Percentiles rank a stretch among this genome's conserved stretches.
These are phyloP conservation scores for Beauveria sp. DNA, from an alignment of 2,329 filamentous ascomycete genomes.

Conservation along the genomic window DNA sequence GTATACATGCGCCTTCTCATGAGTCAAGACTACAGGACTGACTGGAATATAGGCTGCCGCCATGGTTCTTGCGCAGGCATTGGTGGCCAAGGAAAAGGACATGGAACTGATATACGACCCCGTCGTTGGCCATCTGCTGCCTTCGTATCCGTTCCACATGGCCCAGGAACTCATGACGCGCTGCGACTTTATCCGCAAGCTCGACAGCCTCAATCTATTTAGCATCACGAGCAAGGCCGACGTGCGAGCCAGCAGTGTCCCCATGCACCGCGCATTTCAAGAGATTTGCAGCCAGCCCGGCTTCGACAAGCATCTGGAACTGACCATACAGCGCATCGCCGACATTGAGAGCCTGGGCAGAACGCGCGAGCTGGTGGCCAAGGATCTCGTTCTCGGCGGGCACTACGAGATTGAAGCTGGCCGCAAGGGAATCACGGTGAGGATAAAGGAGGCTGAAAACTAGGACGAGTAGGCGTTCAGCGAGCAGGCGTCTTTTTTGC, in stretches of 20 bases:
- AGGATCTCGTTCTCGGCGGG: conserved; percentile 81
- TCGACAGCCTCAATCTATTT: conserved; percentile 92
- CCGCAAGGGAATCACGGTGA: conserved; percentile 33
- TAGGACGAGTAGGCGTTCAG: conserved; percentile 27
- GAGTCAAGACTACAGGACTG: not conserved
- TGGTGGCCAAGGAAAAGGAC: conserved; percentile 73
- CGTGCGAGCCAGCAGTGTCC: conserved; percentile 88
- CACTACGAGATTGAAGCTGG: conserved; percentile 59
- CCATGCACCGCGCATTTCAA: conserved; percentile 89
- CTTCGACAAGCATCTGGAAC: conserved; percentile 76
- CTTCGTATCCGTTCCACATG: conserved; percentile 71
- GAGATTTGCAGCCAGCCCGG: conserved; percentile 70
- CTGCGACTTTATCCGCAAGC: conserved; percentile 85
- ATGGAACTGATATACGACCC: conserved; percentile 60
- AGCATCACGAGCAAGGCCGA: conserved; percentile 82
- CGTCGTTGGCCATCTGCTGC: conserved; percentile 64
- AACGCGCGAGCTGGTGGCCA: conserved; percentile 91
- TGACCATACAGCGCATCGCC: conserved; percentile 75
- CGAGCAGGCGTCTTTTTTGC: not conserved
- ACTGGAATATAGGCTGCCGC: conserved; percentile 60
- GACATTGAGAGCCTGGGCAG: conserved; percentile 89
- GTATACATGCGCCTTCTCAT: conserved; percentile 24
- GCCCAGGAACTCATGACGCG: conserved; percentile 92
- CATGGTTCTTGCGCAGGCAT: conserved; percentile 84
- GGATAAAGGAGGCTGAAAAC: conserved; percentile 28